Base-by-base conservation (phyloP, 768 basidiomycete species). In the Tulasnella sp. region DNA sequence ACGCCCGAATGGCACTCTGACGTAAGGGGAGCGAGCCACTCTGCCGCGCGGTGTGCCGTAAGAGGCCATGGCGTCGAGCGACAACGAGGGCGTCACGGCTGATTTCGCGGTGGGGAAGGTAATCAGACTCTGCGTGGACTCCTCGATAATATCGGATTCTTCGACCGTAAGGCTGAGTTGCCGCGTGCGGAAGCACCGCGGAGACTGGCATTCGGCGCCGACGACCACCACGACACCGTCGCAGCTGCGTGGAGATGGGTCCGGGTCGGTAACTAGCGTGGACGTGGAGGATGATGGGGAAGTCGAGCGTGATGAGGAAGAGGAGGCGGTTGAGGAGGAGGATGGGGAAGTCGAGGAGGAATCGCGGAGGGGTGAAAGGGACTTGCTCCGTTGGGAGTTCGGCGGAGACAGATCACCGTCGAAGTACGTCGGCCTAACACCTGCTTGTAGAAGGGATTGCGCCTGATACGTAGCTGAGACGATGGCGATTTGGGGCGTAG, bases 231-330 rank as follows among this genome's bases (percentile, higher is more conserved):
- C n/a, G n/a, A n/a, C 42, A 2, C 12, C 35, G 29, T n/a, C 29
- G 44, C 14, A 35, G 19, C 16, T 19, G 36, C 44, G 47, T 26
- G 69, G 44, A 29, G 69, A 70, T 1, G 44, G 69, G 34, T 70
- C 69, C n/a, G 69, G 69, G 17, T 70, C 69, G 16, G 69, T 70
- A 44, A 70, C 34, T 35, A 47, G 34, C 37, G 69, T 70, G 44
- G 52, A 47, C 17, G 69, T 36, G 69, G 69, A 70, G 22, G 69
- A 47, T 7, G 34, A 52, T 44, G 69, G 26, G n/a, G 69, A 70
- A 6, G 69, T 35, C 2, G 69, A 59, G 41, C 39, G 40, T 7
- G 36, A 41, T 67, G 41, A 52, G 0, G 29, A 8, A 32, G 32
- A 36, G 42, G 42, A 44, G 11, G 41, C 32, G 44, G 40, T 22